Evolutionary conservation across 2,329 filamentous ascomycete species (phyloP).

Genomic region (Purpureocillium lavendulum): DNA sequence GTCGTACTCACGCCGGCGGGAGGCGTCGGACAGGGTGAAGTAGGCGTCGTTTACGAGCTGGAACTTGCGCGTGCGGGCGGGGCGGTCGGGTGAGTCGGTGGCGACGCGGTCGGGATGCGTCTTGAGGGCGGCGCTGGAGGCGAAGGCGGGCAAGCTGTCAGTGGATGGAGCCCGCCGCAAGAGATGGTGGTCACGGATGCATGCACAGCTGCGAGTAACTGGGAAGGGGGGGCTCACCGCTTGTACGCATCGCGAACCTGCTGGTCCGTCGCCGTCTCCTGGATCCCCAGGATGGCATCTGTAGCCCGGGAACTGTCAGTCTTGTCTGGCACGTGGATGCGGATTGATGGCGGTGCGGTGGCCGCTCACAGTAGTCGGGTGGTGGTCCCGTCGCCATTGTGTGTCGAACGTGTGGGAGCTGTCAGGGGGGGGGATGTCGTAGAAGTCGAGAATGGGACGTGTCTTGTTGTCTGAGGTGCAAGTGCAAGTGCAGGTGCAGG

Average conservation of each 20-base stretch:
- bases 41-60: constrained; percentile 91
- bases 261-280: constrained; percentile 65
- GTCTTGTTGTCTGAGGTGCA: too few relatives aligned
- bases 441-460: too few relatives aligned
- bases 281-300: constrained; percentile 69
- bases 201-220: too few relatives aligned
- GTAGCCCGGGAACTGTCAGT: too few relatives aligned
- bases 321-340: too few relatives aligned
- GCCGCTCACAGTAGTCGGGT: constrained; percentile 55
- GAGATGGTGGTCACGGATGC: too few relatives aligned
- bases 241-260: constrained; percentile 96
- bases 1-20: constrained; percentile 78
- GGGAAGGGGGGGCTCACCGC: constrained; percentile 39
- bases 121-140: constrained; percentile 68
- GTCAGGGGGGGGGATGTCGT: too few relatives aligned
- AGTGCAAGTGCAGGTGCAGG: too few relatives aligned
- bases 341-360: too few relatives aligned
- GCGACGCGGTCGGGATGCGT: constrained; percentile 90
- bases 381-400: constrained; percentile 32
- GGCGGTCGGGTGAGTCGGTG: constrained; percentile 72
- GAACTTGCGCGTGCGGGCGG: constrained; percentile 75
- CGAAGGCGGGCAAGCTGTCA: not conserved
- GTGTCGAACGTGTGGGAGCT: too few relatives aligned
- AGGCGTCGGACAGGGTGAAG: constrained; percentile 76
- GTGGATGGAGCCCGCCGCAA: too few relatives aligned